Evolutionary conservation across 805 yeast genomes (phyloP), one percentile per base, ranked within the genome.

Genomic region (Candida fluviatilis): DNA sequence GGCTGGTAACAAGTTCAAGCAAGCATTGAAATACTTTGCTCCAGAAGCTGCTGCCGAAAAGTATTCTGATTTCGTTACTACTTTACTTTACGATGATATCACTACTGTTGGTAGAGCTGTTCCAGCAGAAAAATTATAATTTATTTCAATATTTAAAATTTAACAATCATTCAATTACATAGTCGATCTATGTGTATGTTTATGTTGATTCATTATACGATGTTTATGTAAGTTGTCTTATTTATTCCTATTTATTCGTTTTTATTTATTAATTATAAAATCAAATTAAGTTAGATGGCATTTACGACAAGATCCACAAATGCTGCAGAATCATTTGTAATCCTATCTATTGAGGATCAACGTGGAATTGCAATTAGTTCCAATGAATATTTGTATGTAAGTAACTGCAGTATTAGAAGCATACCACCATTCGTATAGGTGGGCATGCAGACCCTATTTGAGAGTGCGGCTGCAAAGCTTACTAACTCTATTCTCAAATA

Each of bases 31-130:
- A 30, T 80, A 81, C 57, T 78, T 84, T 57, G 75, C 74, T 58
- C 85, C 83, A 28, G 91, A 84, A 60, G 79, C 84, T 40, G 71
- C 77, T 44, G 90, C 83, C 46, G 78, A 76, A 52, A 78, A 78
- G 54, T 80, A 82, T 61, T 80, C 84, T 42, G 90, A 84, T 55
- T 84, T 84, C 62, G 75, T 84, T 52, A 84, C 95, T 34, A 80
- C 82, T 25, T 70, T 84, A 61, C 71, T 84, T 55, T 84, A 84
- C 58, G 89, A 84, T 50, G 85, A 84, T 40, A 74, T 81, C 41
- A 75, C 81, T 34, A 78, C 84, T 35, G 51, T 66, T 38, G 71
- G 73, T 43, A 66, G 74, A 61, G 60, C 73, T 16, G 43, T 51
- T 38, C 39, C 58, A 35, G 72, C 68, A 32, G 71, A 66, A 45